These are phyloP conservation scores for Candida piceae DNA, from an alignment of 805 yeast species.

Conservation along the genomic window DNA sequence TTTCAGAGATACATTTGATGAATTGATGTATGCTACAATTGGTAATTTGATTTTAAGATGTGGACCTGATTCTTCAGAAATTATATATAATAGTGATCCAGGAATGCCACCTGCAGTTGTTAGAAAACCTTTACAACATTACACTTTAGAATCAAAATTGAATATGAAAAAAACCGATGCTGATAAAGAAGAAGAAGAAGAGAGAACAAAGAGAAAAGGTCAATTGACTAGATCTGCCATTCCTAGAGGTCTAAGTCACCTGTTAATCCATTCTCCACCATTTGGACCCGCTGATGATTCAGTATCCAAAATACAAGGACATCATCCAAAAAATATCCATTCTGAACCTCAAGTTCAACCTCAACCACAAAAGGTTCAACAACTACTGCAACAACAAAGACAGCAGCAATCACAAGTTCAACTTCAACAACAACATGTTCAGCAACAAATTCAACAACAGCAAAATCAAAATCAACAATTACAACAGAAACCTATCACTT, in stretches of 20 bases:
- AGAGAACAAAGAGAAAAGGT: slow-evolving; percentile 43
- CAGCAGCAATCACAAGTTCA: too few relatives aligned
- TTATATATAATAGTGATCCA: slow-evolving; percentile 38
- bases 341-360: too few relatives aligned
- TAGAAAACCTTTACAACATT: slow-evolving; percentile 38
- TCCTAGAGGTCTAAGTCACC: slow-evolving; percentile 49
- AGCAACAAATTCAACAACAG: not conserved
- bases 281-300: slow-evolving; percentile 22
- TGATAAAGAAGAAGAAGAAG: slow-evolving; percentile 41
- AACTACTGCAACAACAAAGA: slow-evolving; percentile 11
- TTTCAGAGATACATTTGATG: slow-evolving; percentile 65
- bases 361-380: too few relatives aligned
- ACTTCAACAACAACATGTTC: too few relatives aligned
- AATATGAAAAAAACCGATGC: slow-evolving; percentile 31
- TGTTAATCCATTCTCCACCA: slow-evolving; percentile 39
- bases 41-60: slow-evolving; percentile 58
- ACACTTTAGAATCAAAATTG: slow-evolving; percentile 28
- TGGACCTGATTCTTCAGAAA: slow-evolving; percentile 57
- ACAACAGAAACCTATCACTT: not conserved
- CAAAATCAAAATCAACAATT: not conserved
- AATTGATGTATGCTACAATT: slow-evolving; percentile 57
- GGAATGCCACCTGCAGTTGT: slow-evolving; percentile 61
- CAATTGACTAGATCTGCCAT: slow-evolving; percentile 46
- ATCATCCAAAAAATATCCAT: too few relatives aligned
- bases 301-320: too few relatives aligned